Evolutionary conservation across 768 basidiomycete species (phyloP).

Genomic region (Daedaleopsis nitida): DNA sequence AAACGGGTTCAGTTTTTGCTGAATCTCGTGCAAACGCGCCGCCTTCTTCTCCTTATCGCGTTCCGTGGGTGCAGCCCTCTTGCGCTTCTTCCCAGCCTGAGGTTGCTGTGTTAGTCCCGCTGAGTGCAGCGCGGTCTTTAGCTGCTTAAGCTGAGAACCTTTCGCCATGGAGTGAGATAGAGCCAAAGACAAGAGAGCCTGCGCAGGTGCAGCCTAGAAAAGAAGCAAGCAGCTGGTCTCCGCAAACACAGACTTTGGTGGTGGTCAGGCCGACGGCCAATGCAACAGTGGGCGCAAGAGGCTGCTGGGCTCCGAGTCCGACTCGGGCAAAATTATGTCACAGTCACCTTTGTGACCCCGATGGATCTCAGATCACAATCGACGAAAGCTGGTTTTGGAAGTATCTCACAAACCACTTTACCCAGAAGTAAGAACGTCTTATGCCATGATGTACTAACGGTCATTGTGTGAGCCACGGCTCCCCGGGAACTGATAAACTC

Average conservation of each 20-base stretch:
- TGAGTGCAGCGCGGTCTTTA: constrained; percentile 80
- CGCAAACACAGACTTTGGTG: too few relatives aligned
- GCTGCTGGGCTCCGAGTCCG: background rate
- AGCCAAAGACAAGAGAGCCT: background rate
- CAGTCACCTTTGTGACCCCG: background rate
- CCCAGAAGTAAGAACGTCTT: too few relatives aligned
- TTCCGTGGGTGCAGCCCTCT: constrained; percentile 58
- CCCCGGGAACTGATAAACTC: too few relatives aligned
- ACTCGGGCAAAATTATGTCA: background rate
- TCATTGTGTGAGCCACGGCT: too few relatives aligned
- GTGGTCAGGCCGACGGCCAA: too few relatives aligned
- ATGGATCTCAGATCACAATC: background rate
- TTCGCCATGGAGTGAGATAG: constrained; percentile 57
- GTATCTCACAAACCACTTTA: too few relatives aligned
- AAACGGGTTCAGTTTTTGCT: constrained; percentile 88
- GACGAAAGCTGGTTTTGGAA: too few relatives aligned
- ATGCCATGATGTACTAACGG: too few relatives aligned
- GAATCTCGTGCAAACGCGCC: constrained; percentile 80
- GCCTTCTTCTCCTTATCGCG: constrained; percentile 83
- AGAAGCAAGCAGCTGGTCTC: background rate
- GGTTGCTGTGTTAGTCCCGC: constrained; percentile 74
- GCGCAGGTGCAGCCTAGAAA: background rate
- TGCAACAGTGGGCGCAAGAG: background rate
- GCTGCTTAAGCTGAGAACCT: constrained; percentile 88
- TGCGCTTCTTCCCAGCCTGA: constrained; percentile 67